These are phyloP conservation scores for Stropharia rugosoannulata DNA, from an alignment of 768 basidiomycete species.

Conservation along the genomic window DNA sequence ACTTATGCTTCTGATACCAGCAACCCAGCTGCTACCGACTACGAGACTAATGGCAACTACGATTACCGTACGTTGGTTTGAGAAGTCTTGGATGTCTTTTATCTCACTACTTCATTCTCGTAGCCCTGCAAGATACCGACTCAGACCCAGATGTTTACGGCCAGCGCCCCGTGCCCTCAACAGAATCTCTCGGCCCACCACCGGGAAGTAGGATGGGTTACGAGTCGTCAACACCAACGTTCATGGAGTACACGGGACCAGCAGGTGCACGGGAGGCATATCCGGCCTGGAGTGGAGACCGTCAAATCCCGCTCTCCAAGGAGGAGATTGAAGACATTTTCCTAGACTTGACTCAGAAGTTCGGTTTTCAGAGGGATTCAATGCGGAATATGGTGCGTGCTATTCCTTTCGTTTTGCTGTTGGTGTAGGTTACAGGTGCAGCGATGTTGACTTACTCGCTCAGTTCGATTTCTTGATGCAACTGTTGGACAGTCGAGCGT, in stretches of 20 bases:
- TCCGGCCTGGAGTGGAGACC: constrained; percentile 91
- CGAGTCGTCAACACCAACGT: constrained; percentile 74
- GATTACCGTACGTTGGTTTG: constrained; percentile 54
- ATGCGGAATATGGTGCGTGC: constrained; percentile 88
- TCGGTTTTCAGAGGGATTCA: constrained; percentile 94
- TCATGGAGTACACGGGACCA: constrained; percentile 57
- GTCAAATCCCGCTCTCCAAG: constrained; percentile 95
- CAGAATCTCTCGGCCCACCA: constrained; percentile 70
- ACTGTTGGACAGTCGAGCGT: constrained; percentile 92
- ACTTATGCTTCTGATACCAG: constrained; percentile 73
- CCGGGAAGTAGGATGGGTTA: constrained; percentile 45
- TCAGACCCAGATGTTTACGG: constrained; percentile 77
- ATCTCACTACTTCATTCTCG: constrained; percentile 14
- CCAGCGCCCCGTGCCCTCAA: constrained; percentile 68
- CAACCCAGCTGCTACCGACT: constrained; percentile 62
- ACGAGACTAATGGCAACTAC: constrained; percentile 64
- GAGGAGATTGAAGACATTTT: constrained; percentile 99
- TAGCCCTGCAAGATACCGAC: constrained; percentile 81
- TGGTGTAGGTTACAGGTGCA: not conserved
- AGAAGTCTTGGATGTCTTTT: constrained; percentile 13
- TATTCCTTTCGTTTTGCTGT: not conserved
- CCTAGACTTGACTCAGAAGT: constrained; percentile 96
- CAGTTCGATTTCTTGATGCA: constrained; percentile 99
- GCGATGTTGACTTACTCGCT: not conserved
- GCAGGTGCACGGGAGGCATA: constrained; percentile 78